Conservation (phyloP, 495 filamentous ascomycete species). For the Penicillium cosmopolitanum region DNA sequence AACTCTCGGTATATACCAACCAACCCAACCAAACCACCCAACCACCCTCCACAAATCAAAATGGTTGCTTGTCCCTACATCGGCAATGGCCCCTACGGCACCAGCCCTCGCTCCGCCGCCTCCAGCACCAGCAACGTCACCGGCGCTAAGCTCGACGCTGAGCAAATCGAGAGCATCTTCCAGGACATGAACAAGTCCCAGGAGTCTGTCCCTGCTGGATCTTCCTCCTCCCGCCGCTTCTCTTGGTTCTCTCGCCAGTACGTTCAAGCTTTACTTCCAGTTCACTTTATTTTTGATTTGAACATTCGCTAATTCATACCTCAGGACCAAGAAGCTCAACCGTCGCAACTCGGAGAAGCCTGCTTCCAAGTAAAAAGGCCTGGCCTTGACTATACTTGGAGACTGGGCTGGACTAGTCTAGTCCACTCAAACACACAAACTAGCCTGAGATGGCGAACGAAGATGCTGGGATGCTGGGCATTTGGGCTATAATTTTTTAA, state of each 20-base stretch:
- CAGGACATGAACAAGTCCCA: neutral
- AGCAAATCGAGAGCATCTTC: slow-evolving; percentile 5
- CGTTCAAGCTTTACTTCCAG: neutral
- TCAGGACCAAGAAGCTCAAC: neutral
- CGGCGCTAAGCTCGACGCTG: neutral
- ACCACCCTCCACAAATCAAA: neutral
- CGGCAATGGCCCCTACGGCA: slow-evolving; percentile 6
- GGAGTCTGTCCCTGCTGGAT: neutral
- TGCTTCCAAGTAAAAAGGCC: neutral
- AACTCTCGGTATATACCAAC: no score
- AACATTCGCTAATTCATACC: neutral
- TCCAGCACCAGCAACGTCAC: neutral
- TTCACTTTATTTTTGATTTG: no score
- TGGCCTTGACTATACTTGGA: no score
- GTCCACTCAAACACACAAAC: no score
- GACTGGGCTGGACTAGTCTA: no score
- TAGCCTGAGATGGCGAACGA: no score
- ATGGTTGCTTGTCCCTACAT: slow-evolving; percentile 4
- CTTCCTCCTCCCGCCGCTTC: neutral
- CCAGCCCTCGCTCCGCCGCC: neutral
- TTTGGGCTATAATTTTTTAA: no score
- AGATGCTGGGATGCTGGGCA: no score
- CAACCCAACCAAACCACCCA: neutral
- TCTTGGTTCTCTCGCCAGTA: neutral
- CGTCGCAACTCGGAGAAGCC: neutral